Evolutionary conservation across 2,329 filamentous ascomycete genomes (phyloP), one percentile per base, ranked within the genome.

Genomic region (Trichoderma breve): DNA sequence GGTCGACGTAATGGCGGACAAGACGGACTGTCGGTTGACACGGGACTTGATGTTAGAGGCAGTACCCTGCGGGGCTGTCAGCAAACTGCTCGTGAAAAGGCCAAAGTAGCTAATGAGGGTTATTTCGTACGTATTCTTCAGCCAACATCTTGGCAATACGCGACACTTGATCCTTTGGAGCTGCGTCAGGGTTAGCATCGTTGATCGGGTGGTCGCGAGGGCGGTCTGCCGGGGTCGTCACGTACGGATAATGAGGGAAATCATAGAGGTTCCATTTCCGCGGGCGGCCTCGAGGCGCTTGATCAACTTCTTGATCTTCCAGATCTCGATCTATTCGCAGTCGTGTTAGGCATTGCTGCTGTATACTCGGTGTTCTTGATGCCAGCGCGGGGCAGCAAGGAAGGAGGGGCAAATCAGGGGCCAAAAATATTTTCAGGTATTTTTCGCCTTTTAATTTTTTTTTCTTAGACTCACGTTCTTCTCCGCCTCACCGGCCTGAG

Each of bases 271-370:
- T 86, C 96, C 96, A 90, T 99, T 99, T 82, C 96, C 96, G 82
- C 97, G 90, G 78, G 97, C 97, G 74, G 94, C 93, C 85, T 98
- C 96, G 79, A 99, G 93, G 79, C 96, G 93, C 86, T 98, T 99
- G 86, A 99, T 97, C 81, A 99, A 88, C 88, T 99, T 99, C 90
- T 99, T 99, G 81, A 99, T 95, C 92, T 99, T 98, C 93, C 92
- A 95, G 86, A 91, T 92, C 84, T 92, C 90, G 79, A 92, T 92
- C 88, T 90, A 76, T 73, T 36, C n/a, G 28, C 24, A 28, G 24
- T 26, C 34, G 43, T 55, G 26, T 66, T 68, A 63, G 73, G 71
- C 67, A 74, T 71, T 55, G 34, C 51, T 67, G n/a, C 51, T 71
- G 12, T 62, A 26, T 24, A 51, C 36, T 70, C 51, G 53, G 43